These are phyloP conservation scores for Pholiota molesta DNA, from an alignment of 768 basidiomycete genomes.

Conservation along the genomic window DNA sequence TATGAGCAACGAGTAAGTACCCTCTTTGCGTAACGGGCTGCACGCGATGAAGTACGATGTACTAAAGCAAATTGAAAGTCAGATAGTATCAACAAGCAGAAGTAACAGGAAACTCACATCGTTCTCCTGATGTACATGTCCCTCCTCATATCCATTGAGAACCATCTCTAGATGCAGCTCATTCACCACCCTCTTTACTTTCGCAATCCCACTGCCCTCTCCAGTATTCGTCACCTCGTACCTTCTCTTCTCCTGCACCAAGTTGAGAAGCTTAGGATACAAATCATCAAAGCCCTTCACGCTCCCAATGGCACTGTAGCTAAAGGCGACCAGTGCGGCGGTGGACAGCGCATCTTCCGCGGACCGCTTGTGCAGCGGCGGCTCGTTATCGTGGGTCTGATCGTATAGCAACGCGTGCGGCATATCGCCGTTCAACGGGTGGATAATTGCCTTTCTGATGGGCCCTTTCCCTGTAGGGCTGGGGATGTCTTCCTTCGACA, in stretches of 20 bases:
- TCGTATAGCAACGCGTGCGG: conserved; percentile 97
- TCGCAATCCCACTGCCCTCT: conserved; percentile 58
- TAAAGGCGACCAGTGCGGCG: conserved; percentile 91
- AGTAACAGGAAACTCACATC: conserved; percentile 57
- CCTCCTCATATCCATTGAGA: conserved; percentile 83
- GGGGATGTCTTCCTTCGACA: conserved; percentile 72
- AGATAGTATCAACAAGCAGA: not conserved
- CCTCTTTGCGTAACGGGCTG: conserved; percentile 91
- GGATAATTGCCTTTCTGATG: conserved; percentile 70
- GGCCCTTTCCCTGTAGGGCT: conserved; percentile 86
- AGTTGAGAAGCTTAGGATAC: conserved; percentile 90
- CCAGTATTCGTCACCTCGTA: conserved; percentile 73
- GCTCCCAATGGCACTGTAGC: conserved; percentile 85
- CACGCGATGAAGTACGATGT: conserved; percentile 91
- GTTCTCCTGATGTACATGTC: conserved; percentile 96
- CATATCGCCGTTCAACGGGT: conserved; percentile 78
- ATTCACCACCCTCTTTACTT: conserved; percentile 76
- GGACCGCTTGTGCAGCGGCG: conserved; percentile 84
- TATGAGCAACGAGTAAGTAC: conserved; percentile 90
- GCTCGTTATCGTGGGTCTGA: conserved; percentile 97
- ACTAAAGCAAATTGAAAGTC: conserved; percentile 47
- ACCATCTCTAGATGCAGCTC: conserved; percentile 92
- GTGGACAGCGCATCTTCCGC: conserved; percentile 96
- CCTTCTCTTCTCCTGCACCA: conserved; percentile 80
- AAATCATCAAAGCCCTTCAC: conserved; percentile 98